A percentile compares a stretch with the other conserved stretches of the same genome.
Conservation (phyloP, 2,329 filamentous ascomycete genomes). For the Pseudocercospora musae region DNA sequence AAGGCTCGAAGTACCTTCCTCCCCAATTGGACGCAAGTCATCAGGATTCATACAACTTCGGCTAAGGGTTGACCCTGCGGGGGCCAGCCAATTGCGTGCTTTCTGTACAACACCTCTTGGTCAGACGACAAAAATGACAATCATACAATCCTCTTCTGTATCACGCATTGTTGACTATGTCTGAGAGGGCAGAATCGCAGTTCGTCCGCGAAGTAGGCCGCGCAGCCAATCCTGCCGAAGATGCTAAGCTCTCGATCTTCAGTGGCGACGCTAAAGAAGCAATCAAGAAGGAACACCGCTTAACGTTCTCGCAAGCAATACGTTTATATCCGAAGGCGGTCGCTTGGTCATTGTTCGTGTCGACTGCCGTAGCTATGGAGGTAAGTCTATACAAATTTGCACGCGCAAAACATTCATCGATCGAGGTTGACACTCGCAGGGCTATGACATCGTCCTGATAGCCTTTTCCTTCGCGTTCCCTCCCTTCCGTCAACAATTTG, state of each 20-base stretch:
- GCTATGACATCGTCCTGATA: conserved; percentile 40
- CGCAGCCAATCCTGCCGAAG: conserved; percentile 37
- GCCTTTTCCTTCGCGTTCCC: conserved; percentile 35
- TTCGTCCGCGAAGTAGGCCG: neutral
- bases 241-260: conserved; percentile 94
- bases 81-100: neutral
- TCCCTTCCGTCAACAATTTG: conserved; percentile 39
- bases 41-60: neutral
- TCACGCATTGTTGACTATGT: neutral
- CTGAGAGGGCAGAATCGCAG: neutral
- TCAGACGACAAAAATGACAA: neutral
- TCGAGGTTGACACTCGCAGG: conserved; percentile 12
- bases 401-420: neutral
- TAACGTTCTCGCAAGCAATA: conserved; percentile 35
- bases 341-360: conserved; percentile 39
- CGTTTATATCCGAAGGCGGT: conserved; percentile 36
- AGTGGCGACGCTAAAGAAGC: conserved; percentile 99
- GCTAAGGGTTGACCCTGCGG: neutral
- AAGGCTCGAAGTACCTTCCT: neutral
- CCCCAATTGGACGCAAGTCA: neutral
- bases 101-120: neutral
- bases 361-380: conserved; percentile 41
- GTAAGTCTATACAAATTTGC: neutral
- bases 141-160: neutral
- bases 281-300: conserved; percentile 69